Percentiles rank a stretch among this genome's conserved stretches.
Conservation (phyloP, 2,329 filamentous ascomycete species). For the Botryotinia globosa region DNA sequence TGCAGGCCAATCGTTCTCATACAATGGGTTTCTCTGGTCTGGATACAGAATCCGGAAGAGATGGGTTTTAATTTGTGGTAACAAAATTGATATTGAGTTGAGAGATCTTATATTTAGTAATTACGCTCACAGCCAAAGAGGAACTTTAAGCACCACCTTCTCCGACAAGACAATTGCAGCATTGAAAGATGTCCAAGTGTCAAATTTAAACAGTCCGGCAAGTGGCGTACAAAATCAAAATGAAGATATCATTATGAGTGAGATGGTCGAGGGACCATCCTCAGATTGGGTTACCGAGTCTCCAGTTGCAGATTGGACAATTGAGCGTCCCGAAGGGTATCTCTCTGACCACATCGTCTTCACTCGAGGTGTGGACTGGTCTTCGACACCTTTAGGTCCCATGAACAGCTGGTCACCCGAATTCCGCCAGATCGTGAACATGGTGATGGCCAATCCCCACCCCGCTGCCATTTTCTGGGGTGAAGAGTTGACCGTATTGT, state of each 20-base stretch:
- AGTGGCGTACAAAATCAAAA: neutral
- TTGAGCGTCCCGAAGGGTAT: slow-evolving; percentile 40
- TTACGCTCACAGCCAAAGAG: neutral
- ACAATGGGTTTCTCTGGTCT: slow-evolving; percentile 14
- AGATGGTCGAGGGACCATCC: neutral
- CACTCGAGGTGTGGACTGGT: slow-evolving; percentile 70
- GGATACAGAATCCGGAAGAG: slow-evolving; percentile 6
- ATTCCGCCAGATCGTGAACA: slow-evolving; percentile 71
- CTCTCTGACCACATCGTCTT: slow-evolving; percentile 69
- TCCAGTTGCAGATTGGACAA: neutral
- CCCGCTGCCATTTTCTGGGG: slow-evolving; percentile 78
- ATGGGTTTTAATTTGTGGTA: slow-evolving; percentile 18
- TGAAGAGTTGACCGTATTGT: slow-evolving; percentile 59
- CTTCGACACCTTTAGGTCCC: slow-evolving; percentile 66
- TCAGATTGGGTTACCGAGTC: neutral
- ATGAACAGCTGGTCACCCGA: slow-evolving; percentile 67
- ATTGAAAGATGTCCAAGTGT: slow-evolving; percentile 8
- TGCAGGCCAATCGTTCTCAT: neutral
- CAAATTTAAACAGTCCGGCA: neutral
- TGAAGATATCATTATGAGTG: neutral
- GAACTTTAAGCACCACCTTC: slow-evolving; percentile 3
- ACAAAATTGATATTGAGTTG: slow-evolving; percentile 9
- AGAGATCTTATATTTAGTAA: slow-evolving; percentile 47
- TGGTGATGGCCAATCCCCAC: slow-evolving; percentile 75
- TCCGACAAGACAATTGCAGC: slow-evolving; percentile 15